phyloP scores from a whole-genome alignment of 805 yeast species.

The Candida germanica region DNA sequence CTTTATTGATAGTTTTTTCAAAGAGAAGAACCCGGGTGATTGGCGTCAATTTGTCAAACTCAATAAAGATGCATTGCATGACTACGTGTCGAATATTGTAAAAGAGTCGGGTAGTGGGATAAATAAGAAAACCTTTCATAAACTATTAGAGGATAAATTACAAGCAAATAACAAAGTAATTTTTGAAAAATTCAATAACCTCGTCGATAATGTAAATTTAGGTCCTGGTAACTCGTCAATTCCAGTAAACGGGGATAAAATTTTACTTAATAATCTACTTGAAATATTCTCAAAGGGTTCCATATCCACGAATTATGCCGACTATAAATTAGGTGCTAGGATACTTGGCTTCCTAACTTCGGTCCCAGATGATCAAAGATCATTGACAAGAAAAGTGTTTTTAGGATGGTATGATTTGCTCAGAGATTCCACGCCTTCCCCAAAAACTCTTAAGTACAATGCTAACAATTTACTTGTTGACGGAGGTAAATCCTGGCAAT shows the following conservation, averaged over 20 bases:
- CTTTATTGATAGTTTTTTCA: conserved; percentile 27
- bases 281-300: conserved; percentile 33
- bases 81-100: conserved; percentile 13
- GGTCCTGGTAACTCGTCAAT: conserved; percentile 9
- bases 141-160: conserved; percentile 18
- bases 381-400: conserved; percentile 25
- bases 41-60: conserved; percentile 26
- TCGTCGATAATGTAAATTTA: conserved; percentile 24
- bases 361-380: conserved; percentile 17
- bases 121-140: conserved; percentile 21
- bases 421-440: conserved; percentile 19
- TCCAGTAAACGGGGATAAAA: conserved; percentile 16
- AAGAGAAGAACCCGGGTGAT: conserved; percentile 10
- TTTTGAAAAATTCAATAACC: conserved; percentile 20
- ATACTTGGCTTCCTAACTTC: conserved; percentile 39
- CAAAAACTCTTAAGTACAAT: conserved; percentile 27
- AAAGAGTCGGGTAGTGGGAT: conserved; percentile 13
- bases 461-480: conserved; percentile 39
- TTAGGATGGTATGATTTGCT: conserved; percentile 42
- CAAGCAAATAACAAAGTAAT: conserved; percentile 22
- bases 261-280: conserved; percentile 27
- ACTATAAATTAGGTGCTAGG: conserved; percentile 35
- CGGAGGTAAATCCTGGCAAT: conserved; percentile 33
- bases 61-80: conserved; percentile 18
- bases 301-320: conserved; percentile 38